Evolutionary conservation across 805 yeast species (phyloP).

Genomic region (Scheffersomyces ergatensis): DNA sequence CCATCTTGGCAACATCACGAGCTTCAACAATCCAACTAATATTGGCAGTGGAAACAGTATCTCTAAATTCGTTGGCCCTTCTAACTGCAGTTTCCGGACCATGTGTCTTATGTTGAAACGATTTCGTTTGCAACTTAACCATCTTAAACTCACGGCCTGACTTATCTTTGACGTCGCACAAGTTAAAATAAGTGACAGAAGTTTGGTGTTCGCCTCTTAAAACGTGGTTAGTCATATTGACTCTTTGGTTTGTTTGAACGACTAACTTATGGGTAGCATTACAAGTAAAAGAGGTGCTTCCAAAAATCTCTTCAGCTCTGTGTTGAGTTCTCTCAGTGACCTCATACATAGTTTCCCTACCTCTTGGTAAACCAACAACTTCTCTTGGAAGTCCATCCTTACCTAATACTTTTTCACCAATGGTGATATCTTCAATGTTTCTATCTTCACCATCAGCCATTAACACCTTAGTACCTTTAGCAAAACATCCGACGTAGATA

Average conservation of each 20-base stretch:
- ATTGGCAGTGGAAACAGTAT: constrained; percentile 8
- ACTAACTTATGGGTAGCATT: constrained; percentile 40
- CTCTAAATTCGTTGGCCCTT: constrained; percentile 18
- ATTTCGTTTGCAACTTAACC: constrained; percentile 18
- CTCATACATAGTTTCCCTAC: constrained; percentile 40
- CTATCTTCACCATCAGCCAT: constrained; percentile 41
- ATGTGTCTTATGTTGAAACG: constrained; percentile 14
- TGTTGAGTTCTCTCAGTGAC: constrained; percentile 26
- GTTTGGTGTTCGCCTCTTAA: constrained; percentile 12
- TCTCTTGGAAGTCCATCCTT: constrained; percentile 39
- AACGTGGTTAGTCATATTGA: constrained; percentile 9
- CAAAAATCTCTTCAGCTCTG: constrained; percentile 8
- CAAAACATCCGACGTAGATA: constrained; percentile 76
- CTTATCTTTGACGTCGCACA: constrained; percentile 6
- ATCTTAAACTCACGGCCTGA: constrained; percentile 12
- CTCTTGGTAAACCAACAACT: constrained; percentile 42
- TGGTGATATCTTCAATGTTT: constrained; percentile 28
- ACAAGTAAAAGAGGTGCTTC: constrained; percentile 25
- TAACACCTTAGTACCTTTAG: constrained; percentile 39
- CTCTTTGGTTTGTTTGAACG: constrained; percentile 29
- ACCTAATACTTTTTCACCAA: constrained; percentile 43
- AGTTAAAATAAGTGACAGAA: constrained; percentile 20
- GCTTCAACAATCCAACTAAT: constrained; percentile 42
- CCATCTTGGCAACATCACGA: constrained; percentile 26
- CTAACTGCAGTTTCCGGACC: constrained; percentile 17